Percentiles rank a stretch among this genome's conserved stretches.
Evolutionary conservation across 2,329 filamentous ascomycete genomes (phyloP).

Genomic region (Aspergillus novoparasiticus): DNA sequence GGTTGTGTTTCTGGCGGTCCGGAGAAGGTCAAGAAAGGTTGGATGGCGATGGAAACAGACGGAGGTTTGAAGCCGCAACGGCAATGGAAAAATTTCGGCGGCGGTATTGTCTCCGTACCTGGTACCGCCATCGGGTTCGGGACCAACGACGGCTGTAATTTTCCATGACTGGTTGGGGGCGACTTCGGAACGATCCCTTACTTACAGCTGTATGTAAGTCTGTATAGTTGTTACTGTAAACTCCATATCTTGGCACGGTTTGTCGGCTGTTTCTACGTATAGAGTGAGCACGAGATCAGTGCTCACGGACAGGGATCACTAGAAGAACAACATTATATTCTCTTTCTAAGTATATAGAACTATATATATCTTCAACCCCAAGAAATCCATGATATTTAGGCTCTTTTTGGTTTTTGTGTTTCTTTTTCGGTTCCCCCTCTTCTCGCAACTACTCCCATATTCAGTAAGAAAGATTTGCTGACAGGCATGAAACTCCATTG

Average conservation of each 20-base stretch:
- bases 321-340: background rate
- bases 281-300: too few relatives aligned
- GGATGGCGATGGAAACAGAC: slow-evolving; percentile 20
- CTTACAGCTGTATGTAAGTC: background rate
- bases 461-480: background rate
- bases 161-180: background rate
- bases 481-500: background rate
- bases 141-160: background rate
- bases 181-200: background rate
- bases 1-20: background rate
- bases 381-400: background rate
- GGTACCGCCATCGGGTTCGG: background rate
- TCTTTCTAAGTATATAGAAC: background rate
- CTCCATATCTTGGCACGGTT: too few relatives aligned
- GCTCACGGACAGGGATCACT: background rate
- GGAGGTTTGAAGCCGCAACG: slow-evolving; percentile 11
- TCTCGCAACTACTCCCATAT: background rate
- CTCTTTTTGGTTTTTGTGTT: background rate
- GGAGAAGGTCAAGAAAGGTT: background rate
- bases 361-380: background rate
- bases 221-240: too few relatives aligned
- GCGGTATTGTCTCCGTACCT: slow-evolving; percentile 12
- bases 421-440: background rate
- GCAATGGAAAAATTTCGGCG: slow-evolving; percentile 23
- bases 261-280: background rate